Evolutionary conservation across 768 basidiomycete genomes (phyloP).

Genomic region (Pleurotus tuoliensis): DNA sequence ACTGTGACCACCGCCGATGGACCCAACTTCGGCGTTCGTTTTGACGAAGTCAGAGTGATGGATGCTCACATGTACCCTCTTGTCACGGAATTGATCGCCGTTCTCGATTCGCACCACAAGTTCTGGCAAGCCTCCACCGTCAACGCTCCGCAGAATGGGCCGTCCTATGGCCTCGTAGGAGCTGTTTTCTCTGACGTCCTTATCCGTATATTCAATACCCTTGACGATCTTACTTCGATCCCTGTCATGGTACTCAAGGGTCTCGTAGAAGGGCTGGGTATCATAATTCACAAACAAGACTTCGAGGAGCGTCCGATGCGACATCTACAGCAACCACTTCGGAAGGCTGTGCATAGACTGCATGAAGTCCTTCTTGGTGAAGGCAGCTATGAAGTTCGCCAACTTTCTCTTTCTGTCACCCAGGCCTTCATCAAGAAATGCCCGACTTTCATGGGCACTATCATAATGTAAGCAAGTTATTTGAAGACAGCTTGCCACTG

Average conservation of each 20-base stretch:
- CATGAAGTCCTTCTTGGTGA: constrained; percentile 50
- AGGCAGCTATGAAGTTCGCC: constrained; percentile 64
- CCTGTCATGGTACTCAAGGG: constrained; percentile 57
- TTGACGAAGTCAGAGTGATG: constrained; percentile 42
- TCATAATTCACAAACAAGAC: constrained; percentile 73
- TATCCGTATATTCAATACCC: constrained; percentile 45
- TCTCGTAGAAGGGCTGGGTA: constrained; percentile 58
- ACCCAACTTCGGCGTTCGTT: constrained; percentile 50
- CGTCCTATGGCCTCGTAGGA: constrained; percentile 49
- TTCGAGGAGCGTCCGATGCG: constrained; percentile 51
- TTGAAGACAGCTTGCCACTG: not conserved
- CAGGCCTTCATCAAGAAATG: constrained; percentile 64
- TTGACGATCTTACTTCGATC: constrained; percentile 39
- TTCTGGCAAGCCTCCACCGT: constrained; percentile 45
- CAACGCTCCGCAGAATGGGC: constrained; percentile 34
- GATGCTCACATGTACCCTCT: constrained; percentile 47
- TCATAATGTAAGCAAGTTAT: constrained; percentile 45
- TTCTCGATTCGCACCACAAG: constrained; percentile 57
- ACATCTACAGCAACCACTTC: constrained; percentile 50
- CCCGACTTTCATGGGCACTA: constrained; percentile 45
- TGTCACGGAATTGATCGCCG: constrained; percentile 49
- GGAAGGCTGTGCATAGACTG: constrained; percentile 47
- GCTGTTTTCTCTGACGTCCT: constrained; percentile 60
- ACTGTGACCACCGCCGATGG: constrained; percentile 42
- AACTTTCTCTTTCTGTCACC: constrained; percentile 55